Evolutionary conservation across 768 basidiomycete genomes (phyloP).

Genomic region (Saitozyma sp.): DNA sequence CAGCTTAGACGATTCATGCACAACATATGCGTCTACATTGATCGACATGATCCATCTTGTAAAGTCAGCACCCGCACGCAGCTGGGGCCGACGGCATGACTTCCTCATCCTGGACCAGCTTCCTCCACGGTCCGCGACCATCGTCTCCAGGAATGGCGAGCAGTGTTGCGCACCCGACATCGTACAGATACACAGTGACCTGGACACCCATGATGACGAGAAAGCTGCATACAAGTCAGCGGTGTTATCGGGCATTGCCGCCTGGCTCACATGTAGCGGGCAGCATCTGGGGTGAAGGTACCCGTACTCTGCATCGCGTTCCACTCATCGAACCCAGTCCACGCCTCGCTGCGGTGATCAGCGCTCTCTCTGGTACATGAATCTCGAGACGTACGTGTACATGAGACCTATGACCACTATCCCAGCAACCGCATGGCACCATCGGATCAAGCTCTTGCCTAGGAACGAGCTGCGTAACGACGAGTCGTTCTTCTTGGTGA

Average conservation of each 20-base stretch:
- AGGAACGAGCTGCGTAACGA: neutral
- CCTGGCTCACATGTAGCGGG: neutral
- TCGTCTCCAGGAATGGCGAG: too few species aligned
- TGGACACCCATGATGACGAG: neutral
- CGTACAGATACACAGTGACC: neutral
- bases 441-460: neutral
- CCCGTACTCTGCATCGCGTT: neutral
- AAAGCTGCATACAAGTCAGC: neutral
- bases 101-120: too few species aligned
- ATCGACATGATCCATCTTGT: too few species aligned
- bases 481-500: neutral
- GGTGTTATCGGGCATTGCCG: neutral
- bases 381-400: neutral
- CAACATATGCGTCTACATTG: too few species aligned
- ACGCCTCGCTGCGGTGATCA: neutral
- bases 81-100: too few species aligned
- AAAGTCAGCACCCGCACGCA: too few species aligned
- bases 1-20: too few species aligned
- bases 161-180: neutral
- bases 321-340: neutral
- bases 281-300: neutral
- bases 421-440: neutral
- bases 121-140: too few species aligned
- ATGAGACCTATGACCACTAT: neutral
- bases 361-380: neutral